Conservation (phyloP, 1,284 basidiomycete species). For the Lentinus polychrous region DNA sequence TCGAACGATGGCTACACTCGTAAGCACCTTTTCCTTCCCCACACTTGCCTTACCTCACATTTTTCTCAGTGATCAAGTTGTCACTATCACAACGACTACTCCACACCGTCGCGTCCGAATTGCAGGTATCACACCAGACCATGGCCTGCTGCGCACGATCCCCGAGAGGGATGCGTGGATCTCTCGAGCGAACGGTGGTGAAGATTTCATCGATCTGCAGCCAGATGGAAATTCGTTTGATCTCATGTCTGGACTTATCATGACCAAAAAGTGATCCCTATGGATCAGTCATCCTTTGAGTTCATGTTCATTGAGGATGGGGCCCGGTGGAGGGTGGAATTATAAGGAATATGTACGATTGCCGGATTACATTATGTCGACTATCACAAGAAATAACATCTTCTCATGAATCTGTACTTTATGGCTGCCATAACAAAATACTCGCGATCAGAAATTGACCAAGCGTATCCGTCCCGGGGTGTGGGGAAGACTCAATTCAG, state of each 20-base stretch:
- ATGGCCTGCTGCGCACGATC: slow-evolving; percentile 82
- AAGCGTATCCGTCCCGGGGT: no score
- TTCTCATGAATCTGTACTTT: no score
- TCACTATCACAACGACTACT: slow-evolving; percentile 72
- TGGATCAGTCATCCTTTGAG: no score
- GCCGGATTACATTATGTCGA: no score
- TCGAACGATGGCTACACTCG: slow-evolving; percentile 85
- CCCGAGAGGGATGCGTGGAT: slow-evolving; percentile 36
- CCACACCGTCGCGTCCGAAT: slow-evolving; percentile 75
- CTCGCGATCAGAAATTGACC: no score
- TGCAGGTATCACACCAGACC: slow-evolving; percentile 80
- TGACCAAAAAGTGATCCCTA: slow-evolving; percentile 36
- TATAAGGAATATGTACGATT: no score
- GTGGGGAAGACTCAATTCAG: no score
- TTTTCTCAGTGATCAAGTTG: slow-evolving; percentile 69
- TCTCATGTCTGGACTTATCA: slow-evolving; percentile 87
- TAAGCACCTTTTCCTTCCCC: slow-evolving; percentile 34
- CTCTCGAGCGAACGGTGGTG: slow-evolving; percentile 20
- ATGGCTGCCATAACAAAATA: no score
- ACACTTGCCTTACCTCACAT: not conserved
- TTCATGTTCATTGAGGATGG: no score
- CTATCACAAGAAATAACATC: no score
- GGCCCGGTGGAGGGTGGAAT: no score
- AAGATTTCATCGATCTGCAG: slow-evolving; percentile 55
- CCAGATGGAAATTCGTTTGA: slow-evolving; percentile 98